phyloP scores from a whole-genome alignment of 495 filamentous ascomycete species.

The Xylaria cubensis region DNA sequence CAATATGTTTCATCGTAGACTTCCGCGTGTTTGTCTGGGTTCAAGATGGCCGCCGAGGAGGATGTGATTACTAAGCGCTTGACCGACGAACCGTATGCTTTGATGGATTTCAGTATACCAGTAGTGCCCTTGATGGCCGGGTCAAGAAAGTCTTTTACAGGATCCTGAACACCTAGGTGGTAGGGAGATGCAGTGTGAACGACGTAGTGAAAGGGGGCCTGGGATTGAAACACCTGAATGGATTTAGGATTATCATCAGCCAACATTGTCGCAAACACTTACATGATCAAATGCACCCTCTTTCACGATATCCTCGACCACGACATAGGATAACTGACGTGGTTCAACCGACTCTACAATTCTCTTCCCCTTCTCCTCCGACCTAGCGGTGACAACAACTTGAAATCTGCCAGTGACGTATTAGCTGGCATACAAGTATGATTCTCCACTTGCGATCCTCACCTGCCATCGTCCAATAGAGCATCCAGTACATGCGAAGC shows the following conservation, averaged over 20 bases:
- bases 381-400: slow-evolving; percentile 46
- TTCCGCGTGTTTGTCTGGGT: slow-evolving; percentile 38
- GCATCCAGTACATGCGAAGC: slow-evolving; percentile 49
- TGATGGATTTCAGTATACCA: slow-evolving; percentile 45
- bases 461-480: slow-evolving; percentile 42
- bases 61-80: slow-evolving; percentile 52
- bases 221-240: slow-evolving; percentile 33
- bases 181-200: slow-evolving; percentile 54
- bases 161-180: slow-evolving; percentile 43
- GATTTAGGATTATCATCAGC: not conserved
- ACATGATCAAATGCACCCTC: slow-evolving; percentile 46
- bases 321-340: slow-evolving; percentile 36
- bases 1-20: slow-evolving; percentile 48
- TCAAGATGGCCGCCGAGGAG: slow-evolving; percentile 47
- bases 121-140: slow-evolving; percentile 51
- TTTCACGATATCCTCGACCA: slow-evolving; percentile 43
- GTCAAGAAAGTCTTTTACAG: slow-evolving; percentile 46
- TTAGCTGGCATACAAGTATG: slow-evolving; percentile 8
- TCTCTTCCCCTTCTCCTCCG: slow-evolving; percentile 44
- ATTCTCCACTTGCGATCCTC: not conserved
- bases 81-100: slow-evolving; percentile 39
- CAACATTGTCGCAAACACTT: slow-evolving; percentile 1
- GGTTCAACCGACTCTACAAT: slow-evolving; percentile 41
- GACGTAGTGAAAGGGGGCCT: slow-evolving; percentile 44
- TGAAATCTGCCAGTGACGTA: slow-evolving; percentile 35